Conservation (phyloP, 148 eudicot genomes). For the Vaccinium corymbosum region DNA sequence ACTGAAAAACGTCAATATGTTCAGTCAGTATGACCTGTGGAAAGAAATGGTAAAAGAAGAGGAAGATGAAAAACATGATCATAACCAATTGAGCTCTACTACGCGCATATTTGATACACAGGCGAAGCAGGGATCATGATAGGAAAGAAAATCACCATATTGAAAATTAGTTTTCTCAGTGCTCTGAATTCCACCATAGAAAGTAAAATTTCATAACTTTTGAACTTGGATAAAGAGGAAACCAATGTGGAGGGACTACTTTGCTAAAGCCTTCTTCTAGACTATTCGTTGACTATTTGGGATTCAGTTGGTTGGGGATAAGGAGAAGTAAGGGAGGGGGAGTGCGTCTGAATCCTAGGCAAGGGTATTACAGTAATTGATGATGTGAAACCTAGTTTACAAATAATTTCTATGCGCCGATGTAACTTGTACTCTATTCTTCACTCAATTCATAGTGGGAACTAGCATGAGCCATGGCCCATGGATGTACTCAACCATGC, state of each 20-base stretch:
- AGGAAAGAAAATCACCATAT: neutral
- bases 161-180: neutral
- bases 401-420: neutral
- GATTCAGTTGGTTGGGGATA: no score
- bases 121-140: neutral
- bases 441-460: neutral
- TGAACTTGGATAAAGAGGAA: neutral
- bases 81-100: neutral
- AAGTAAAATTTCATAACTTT: neutral
- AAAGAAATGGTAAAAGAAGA: neutral
- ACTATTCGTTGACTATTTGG: no score
- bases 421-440: no score
- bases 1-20: constrained; percentile 28
- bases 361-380: neutral
- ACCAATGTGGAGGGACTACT: neutral
- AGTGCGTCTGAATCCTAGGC: neutral
- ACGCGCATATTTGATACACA: neutral
- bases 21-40: neutral
- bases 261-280: neutral
- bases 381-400: neutral
- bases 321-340: no score
- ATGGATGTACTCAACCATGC: neutral
- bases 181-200: neutral
- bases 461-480: neutral
- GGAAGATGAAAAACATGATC: neutral